Conservation (phyloP, 495 filamentous ascomycete genomes). For the Aspergillus taichungensis region DNA sequence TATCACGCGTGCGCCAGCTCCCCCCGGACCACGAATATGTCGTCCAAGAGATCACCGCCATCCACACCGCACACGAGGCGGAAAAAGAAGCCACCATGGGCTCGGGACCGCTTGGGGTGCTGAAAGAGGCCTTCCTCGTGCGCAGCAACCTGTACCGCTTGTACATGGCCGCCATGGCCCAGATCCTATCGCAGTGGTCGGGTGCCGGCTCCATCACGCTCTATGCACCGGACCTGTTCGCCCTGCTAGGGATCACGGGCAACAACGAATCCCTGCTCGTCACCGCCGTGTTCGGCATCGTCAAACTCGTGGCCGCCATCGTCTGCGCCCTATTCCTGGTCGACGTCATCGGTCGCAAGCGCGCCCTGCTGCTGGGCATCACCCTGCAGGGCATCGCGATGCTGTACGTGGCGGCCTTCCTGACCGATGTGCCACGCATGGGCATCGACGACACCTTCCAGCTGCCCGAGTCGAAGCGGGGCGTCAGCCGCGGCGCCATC, state of each 20-base stretch:
- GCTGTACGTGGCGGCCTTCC: constrained; percentile 60
- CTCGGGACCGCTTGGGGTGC: constrained; percentile 40
- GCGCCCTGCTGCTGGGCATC: constrained; percentile 57
- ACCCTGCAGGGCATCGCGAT: constrained; percentile 53
- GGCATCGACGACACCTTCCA: constrained; percentile 25
- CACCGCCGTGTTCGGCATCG: constrained; percentile 61
- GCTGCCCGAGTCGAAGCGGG: constrained; percentile 21
- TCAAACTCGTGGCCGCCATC: constrained; percentile 57
- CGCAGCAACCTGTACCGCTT: constrained; percentile 56
- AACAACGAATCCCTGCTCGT: constrained; percentile 54
- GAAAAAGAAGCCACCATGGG: constrained; percentile 57
- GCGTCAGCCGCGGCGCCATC: constrained; percentile 46
- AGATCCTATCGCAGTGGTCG: constrained; percentile 61
- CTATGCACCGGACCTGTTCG: constrained; percentile 60
- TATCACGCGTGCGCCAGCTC: constrained; percentile 32
- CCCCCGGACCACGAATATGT: constrained; percentile 36
- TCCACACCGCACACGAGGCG: constrained; percentile 55
- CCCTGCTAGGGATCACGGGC: constrained; percentile 52
- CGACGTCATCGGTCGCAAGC: constrained; percentile 65
- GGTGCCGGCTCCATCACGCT: constrained; percentile 60
- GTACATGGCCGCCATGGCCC: constrained; percentile 47
- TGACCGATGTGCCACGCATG: constrained; percentile 44
- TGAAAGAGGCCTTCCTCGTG: constrained; percentile 53
- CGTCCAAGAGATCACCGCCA: constrained; percentile 53
- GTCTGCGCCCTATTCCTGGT: constrained; percentile 64